Base-by-base conservation (phyloP, 257 asterid species). In the Nicotiana obtusifolia region DNA sequence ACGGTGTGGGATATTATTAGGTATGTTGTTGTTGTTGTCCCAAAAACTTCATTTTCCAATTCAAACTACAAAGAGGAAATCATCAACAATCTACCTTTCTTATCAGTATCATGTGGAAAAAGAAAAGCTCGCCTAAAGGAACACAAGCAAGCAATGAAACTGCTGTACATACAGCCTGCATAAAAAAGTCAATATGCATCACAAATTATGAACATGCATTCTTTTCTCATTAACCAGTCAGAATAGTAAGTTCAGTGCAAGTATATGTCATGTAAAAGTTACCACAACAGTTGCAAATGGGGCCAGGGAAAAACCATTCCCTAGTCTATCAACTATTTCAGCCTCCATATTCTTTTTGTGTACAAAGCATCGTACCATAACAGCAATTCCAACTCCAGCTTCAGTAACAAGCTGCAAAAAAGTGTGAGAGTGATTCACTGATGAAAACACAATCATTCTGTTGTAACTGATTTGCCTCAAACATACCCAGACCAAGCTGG, bases 211-310 rank as follows among this genome's bases (percentile, higher is more conserved):
- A 71, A 81, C 59, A 82, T 49, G 66, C 68, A 30, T 22, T 30
- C 10, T 19, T 56, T 26, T 56, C 77, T 64, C 17, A 67, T 81
- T 30, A 81, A 64, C 54, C 64, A 75, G 44, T 75, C 41, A 49
- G 64, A 75, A 9, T 52, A 49, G 80, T 26, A 28, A 49, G 41
- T 64, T 73, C 79, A 47, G 41, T 47, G 79, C 79, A 73, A 69
- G 85, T 65, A 22, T 11, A 76, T 22, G 24, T 44, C 82, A 62
- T 68, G 82, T 14, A 59, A 73, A 69, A 67, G 76, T 89, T 92
- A 96, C 99, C 99, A 94, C 99, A 82, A 96, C 99, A 87, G 97
- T 86, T 44, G 97, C 98, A 87, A 93, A 94, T 33, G 99, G 98
- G 85, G 97, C 97, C 65, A 93, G 94, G 66, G 99, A 93, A 89